Evolutionary conservation across 108 stramenopile genomes (phyloP).

Genomic region (Aureococcus anophagefferens): DNA sequence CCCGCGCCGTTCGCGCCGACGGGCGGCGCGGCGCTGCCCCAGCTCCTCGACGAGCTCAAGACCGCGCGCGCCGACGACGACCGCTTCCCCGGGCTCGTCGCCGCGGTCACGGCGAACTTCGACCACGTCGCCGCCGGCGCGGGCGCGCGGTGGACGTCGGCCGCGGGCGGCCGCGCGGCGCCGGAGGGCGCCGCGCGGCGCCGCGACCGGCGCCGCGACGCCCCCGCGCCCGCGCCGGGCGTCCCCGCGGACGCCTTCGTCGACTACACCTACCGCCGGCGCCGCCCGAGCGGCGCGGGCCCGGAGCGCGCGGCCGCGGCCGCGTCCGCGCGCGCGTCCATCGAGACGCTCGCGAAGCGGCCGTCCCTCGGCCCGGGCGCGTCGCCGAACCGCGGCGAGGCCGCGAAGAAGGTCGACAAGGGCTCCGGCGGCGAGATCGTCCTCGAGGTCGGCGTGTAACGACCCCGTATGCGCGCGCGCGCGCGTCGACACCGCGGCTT

Average conservation of each 20-base stretch:
- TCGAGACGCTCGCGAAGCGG: too few relatives aligned
- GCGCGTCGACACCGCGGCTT: too few relatives aligned
- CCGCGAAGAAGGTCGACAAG: too few relatives aligned
- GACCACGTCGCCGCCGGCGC: conserved; percentile 34
- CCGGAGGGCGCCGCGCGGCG: not conserved
- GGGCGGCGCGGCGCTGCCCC: conserved; percentile 16
- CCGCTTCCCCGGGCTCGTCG: conserved; percentile 18
- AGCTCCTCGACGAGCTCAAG: conserved; percentile 23
- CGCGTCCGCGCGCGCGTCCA: too few relatives aligned
- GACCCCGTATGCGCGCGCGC: too few relatives aligned
- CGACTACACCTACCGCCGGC: not conserved
- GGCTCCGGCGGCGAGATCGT: too few relatives aligned
- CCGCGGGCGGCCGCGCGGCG: too few relatives aligned
- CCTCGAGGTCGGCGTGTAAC: too few relatives aligned
- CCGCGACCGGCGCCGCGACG: not conserved
- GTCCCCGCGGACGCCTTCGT: not conserved
- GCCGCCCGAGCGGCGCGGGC: not conserved
- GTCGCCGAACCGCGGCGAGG: too few relatives aligned
- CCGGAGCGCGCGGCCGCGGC: too few relatives aligned
- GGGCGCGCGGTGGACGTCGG: not conserved
- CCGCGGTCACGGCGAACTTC: conserved; percentile 38
- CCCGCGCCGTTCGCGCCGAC: conserved; percentile 42
- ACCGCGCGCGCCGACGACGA: conserved; percentile 11
- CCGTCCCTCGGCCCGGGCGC: too few relatives aligned
- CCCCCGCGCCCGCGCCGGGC: not conserved